phyloP scores from a whole-genome alignment of 371 early-diverging fungal genomes.

The Mucor piriformis region DNA sequence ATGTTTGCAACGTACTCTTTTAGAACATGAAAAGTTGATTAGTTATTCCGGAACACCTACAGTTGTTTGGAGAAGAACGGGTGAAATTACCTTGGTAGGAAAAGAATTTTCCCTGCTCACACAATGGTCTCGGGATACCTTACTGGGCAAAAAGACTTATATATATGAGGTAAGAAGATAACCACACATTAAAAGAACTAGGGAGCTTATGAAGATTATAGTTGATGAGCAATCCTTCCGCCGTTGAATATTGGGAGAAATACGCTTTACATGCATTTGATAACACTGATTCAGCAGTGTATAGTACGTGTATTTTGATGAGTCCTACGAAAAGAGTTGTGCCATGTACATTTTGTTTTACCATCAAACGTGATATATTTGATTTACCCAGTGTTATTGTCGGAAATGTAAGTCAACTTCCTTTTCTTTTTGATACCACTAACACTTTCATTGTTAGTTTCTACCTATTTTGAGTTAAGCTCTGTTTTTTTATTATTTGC shows the following conservation, averaged over 20 bases:
- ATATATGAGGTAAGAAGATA: slow-evolving; percentile 67
- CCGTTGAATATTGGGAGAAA: slow-evolving; percentile 92
- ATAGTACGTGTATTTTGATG: slow-evolving; percentile 77
- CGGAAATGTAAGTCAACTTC: slow-evolving; percentile 58
- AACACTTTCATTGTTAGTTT: slow-evolving; percentile 19
- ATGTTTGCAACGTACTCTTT: slow-evolving; percentile 70
- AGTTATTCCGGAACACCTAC: slow-evolving; percentile 90
- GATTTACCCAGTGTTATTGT: slow-evolving; percentile 87
- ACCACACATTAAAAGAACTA: neutral
- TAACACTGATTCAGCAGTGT: slow-evolving; percentile 80
- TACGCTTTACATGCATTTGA: slow-evolving; percentile 89
- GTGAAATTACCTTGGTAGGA: slow-evolving; percentile 88
- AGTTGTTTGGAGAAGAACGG: slow-evolving; percentile 91
- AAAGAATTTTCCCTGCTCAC: slow-evolving; percentile 90
- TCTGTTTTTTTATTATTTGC: slow-evolving; percentile 3
- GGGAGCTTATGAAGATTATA: slow-evolving; percentile 17
- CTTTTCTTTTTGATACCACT: neutral
- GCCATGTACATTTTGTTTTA: slow-evolving; percentile 89
- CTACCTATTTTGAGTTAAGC: slow-evolving; percentile 35
- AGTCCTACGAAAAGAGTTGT: slow-evolving; percentile 69
- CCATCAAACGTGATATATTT: slow-evolving; percentile 91
- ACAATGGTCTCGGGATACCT: slow-evolving; percentile 78
- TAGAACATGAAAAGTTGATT: slow-evolving; percentile 89
- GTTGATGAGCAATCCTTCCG: slow-evolving; percentile 88
- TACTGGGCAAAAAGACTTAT: slow-evolving; percentile 72